Base-by-base conservation (phyloP, 768 basidiomycete species). In the Pluteus cervinus region DNA sequence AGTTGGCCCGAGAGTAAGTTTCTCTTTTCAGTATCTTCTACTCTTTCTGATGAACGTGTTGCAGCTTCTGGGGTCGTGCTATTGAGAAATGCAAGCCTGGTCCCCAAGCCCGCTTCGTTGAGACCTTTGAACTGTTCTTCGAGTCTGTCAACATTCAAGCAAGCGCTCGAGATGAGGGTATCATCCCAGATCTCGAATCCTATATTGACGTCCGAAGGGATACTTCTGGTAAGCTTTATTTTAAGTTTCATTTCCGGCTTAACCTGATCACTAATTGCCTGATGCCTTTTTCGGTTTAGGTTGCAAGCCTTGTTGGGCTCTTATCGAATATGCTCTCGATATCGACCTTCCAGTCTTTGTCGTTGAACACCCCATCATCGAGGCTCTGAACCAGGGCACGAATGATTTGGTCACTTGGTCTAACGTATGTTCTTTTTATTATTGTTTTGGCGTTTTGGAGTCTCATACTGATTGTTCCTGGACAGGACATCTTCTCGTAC, bases 331-430 rank as follows among this genome's bases (percentile, higher is more conserved):
- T 52, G 78, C 76, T 24, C 65, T 79, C 37, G 70, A 74, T 45
- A 74, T 87, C 38, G 73, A 81, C 42, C 67, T 87, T 17, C 86
- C 86, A 1, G 79, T 84, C 46, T 72, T 63, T 42, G 81, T 86
- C 23, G 75, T 76, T 53, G 72, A 79, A 10, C 71, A 86, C 52
- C 80, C 79, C 3, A 51, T 75, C 37, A 69, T 88, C 16, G 58
- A 55, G 38, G 68, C 70, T 37, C 67, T 88, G 37, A 76, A 76
- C 34, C 75, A 85, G 50, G 70, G 75, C 14, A 68, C 85, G 14
- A 87, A 87, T 41, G 86, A 87, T 47, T 65, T 87, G 37, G 81
- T 87, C 37, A 77, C 82, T n/a, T 86, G 82, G 83, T 84, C 84
- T 14, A 88, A 88, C 51, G 85, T 85, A 56, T 50, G 76, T 51